Base-by-base conservation (phyloP, 2,329 filamentous ascomycete species). In the Beauveria sp. region DNA sequence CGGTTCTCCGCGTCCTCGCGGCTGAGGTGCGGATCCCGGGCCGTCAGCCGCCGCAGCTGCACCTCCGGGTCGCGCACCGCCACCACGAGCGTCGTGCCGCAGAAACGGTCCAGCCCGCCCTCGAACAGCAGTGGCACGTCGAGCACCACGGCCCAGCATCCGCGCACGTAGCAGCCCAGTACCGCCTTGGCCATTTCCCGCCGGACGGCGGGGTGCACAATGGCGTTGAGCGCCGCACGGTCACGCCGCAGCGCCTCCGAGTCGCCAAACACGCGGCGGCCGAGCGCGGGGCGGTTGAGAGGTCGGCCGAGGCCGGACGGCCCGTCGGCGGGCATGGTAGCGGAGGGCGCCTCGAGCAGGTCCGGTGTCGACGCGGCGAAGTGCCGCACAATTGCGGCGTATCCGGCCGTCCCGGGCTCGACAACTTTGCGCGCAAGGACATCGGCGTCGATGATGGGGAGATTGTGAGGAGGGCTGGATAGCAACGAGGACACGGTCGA, bases 101-200 rank as follows among this genome's bases (percentile, higher is more conserved):
- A 97, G 66, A 96, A 84, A 46, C 86, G 79, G 73, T 99, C 95
- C 74, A 96, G 86, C 2, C 86, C 86, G 67, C 86, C 88, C 79
- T 99, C 95, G 68, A 97, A 97, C 47, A 99, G 81, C 59, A 99
- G 78, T 57, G 95, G 95, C 9, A 99, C 87, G 71, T 99, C 95
- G 18, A 98, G 80, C 42, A 99, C 88, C 4, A 96, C 91, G 0
- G 92, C 93, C 91, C 93, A 95, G 70, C 86, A 73, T 0, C 95
- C 93, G 1, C 75, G 75, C 16, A 95, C 60, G 70, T 96, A 97
- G 67, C 84, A 85, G 63, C 79, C 78, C n/a, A 91, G 70, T 61
- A 98, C 83, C 53, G 83, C 79, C 68, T 81, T 85, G 73, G 91
- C 91, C 82, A 97, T 93, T 72, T 90, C 91, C 70, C 78, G 81